These are phyloP conservation scores for Candida nanaspora DNA, from an alignment of 805 yeast species.

Conservation along the genomic window DNA sequence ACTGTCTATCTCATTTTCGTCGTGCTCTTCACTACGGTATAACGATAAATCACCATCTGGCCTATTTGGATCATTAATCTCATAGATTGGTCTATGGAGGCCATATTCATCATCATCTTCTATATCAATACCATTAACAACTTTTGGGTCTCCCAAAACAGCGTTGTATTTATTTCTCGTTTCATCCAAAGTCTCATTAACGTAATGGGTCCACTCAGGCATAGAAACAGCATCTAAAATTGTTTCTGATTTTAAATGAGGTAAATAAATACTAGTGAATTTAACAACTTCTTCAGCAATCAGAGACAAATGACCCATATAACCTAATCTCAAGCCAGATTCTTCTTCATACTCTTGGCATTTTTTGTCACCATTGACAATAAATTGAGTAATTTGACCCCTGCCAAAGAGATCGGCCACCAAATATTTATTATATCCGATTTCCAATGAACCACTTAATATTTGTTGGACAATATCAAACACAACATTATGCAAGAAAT, in stretches of 20 bases:
- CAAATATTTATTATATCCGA: slow-evolving; percentile 76
- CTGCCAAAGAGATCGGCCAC: slow-evolving; percentile 66
- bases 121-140: slow-evolving; percentile 27
- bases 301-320: slow-evolving; percentile 93
- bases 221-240: slow-evolving; percentile 45
- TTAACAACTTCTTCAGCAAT: slow-evolving; percentile 95
- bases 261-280: slow-evolving; percentile 55
- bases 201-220: slow-evolving; percentile 74
- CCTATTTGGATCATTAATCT: slow-evolving; percentile 10
- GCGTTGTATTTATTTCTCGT: slow-evolving; percentile 93
- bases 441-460: slow-evolving; percentile 77
- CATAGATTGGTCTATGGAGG: slow-evolving; percentile 10
- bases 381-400: slow-evolving; percentile 49
- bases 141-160: slow-evolving; percentile 53
- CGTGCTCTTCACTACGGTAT: slow-evolving; percentile 3
- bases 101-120: slow-evolving; percentile 24
- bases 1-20: slow-evolving; percentile 2
- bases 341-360: slow-evolving; percentile 55
- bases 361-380: slow-evolving; percentile 53
- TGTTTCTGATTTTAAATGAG: slow-evolving; percentile 48
- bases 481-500: slow-evolving; percentile 93
- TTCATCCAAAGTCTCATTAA: slow-evolving; percentile 73
- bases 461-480: slow-evolving; percentile 95
- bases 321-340: slow-evolving; percentile 70
- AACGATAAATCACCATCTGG: slow-evolving; percentile 9